phyloP scores from a whole-genome alignment of 176 grass and related monocot species.

The Hordeum vulgare region DNA sequence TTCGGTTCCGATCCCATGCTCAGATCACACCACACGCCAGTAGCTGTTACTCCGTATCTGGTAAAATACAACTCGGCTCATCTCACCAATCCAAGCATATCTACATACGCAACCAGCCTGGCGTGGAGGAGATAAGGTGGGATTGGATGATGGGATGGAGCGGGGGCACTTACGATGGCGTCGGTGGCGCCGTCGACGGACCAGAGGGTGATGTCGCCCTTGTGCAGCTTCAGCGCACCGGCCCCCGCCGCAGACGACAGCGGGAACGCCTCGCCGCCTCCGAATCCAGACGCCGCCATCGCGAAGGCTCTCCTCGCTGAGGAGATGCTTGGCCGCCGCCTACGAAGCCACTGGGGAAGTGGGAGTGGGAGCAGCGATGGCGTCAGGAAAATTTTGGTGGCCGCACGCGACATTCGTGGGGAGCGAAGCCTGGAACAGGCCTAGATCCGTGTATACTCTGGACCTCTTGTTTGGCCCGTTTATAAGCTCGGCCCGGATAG shows the following conservation, averaged over 20 bases:
- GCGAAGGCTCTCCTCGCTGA: slow-evolving; percentile 18
- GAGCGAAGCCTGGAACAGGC: neutral
- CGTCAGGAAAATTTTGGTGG: slow-evolving; percentile 29
- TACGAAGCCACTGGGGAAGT: neutral
- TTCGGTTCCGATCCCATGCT: neutral
- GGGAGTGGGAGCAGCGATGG: slow-evolving; percentile 19
- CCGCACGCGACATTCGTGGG: slow-evolving; percentile 13
- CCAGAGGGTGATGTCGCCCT: slow-evolving; percentile 84
- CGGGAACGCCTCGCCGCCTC: slow-evolving; percentile 30
- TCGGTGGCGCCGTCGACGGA: slow-evolving; percentile 74
- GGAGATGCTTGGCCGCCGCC: neutral
- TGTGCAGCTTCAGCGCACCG: slow-evolving; percentile 62
- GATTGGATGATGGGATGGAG: neutral
- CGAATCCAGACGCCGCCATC: slow-evolving; percentile 41
- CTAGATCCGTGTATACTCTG: neutral
- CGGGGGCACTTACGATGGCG: slow-evolving; percentile 53
- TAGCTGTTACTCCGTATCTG: no score
- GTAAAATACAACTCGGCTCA: no score
- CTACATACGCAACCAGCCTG: no score
- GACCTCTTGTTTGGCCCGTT: neutral
- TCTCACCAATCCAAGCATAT: no score
- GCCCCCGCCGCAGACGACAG: slow-evolving; percentile 45
- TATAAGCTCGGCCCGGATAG: neutral
- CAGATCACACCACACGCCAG: no score
- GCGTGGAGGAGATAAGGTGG: neutral